phyloP scores from a whole-genome alignment of 306 rosid genomes.

The Dicorynia guianensis region DNA sequence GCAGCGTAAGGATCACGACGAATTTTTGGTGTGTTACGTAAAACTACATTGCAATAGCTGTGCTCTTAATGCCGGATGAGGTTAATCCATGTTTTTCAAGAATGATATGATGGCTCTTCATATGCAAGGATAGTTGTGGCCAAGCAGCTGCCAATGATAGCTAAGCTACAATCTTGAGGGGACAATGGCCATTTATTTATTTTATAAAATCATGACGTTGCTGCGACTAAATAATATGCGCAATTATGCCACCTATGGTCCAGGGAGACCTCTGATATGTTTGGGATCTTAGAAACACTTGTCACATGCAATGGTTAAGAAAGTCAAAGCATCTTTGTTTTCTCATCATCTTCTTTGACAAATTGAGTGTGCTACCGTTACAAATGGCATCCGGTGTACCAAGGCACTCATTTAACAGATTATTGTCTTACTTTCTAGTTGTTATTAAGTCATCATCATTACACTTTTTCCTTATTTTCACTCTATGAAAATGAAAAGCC shows the following conservation, averaged over 20 bases:
- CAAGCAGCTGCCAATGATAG: neutral
- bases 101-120: no score
- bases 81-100: conserved; percentile 8
- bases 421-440: no score
- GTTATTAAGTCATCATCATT: no score
- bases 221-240: no score
- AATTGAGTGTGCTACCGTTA: neutral
- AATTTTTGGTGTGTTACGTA: conserved; percentile 32
- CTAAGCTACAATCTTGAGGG: neutral
- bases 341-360: neutral
- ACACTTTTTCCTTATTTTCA: no score
- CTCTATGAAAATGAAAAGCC: no score
- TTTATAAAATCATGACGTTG: no score
- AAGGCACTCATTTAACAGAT: neutral
- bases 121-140: no score
- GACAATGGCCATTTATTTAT: conserved; percentile 15
- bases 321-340: neutral
- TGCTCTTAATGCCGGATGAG: neutral
- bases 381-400: conserved; percentile 34
- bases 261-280: neutral
- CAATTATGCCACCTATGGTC: neutral
- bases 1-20: conserved; percentile 36
- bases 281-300: no score
- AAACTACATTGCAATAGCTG: conserved; percentile 21
- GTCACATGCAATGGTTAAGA: neutral